Evolutionary conservation across 192 early-diverging fungal species (phyloP).

Genomic region (Pilaira anomala): DNA sequence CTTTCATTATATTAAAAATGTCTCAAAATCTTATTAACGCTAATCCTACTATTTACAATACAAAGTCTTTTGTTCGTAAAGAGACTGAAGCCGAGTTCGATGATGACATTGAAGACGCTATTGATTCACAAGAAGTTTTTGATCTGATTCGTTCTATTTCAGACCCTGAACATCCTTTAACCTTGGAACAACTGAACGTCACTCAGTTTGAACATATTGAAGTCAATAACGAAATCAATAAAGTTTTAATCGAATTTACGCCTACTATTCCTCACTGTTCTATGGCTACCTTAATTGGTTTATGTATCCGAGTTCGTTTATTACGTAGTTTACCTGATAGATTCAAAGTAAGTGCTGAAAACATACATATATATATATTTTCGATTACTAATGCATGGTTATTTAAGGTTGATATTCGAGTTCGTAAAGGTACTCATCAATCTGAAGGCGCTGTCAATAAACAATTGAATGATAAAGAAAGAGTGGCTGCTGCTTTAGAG

Average conservation of each 20-base stretch:
- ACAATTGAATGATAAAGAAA: conserved; percentile 98
- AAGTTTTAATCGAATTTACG: conserved; percentile 82
- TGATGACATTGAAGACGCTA: conserved; percentile 68
- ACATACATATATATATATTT: neutral
- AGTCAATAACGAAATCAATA: conserved; percentile 69
- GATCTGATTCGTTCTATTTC: conserved; percentile 94
- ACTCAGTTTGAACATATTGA: conserved; percentile 81
- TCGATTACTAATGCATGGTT: neutral
- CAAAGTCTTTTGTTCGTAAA: conserved; percentile 41
- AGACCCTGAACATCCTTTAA: conserved; percentile 97
- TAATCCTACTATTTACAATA: conserved; percentile 79
- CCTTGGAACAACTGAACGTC: conserved; percentile 96
- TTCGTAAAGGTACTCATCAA: conserved; percentile 93
- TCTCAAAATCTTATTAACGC: conserved; percentile 58
- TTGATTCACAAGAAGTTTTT: conserved; percentile 90
- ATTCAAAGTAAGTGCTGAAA: conserved; percentile 72
- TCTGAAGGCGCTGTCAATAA: conserved; percentile 95
- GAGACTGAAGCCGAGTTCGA: conserved; percentile 61
- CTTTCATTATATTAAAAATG: conserved; percentile 20
- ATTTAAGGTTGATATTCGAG: conserved; percentile 76
- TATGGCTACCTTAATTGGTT: conserved; percentile 97
- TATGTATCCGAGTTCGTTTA: conserved; percentile 92
- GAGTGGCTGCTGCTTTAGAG: conserved; percentile 96
- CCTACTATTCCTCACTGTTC: conserved; percentile 99
- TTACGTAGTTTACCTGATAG: conserved; percentile 82